These are phyloP conservation scores for Penicillium waksmanii DNA, from an alignment of 495 filamentous ascomycete genomes.

Conservation along the genomic window DNA sequence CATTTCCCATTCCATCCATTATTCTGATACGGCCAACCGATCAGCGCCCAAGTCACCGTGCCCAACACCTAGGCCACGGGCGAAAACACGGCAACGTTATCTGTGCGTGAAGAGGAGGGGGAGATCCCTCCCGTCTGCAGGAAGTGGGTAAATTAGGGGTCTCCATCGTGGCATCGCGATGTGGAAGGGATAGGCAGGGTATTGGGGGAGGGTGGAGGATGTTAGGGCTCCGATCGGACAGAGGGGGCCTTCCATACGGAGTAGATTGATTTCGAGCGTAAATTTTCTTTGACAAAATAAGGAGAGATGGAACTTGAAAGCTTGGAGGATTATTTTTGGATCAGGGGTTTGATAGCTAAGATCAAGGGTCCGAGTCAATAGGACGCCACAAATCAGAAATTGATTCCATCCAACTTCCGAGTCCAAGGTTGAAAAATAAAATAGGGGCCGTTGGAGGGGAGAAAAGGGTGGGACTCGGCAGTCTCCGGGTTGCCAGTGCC, in stretches of 20 bases:
- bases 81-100: slow-evolving; percentile 13
- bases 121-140: slow-evolving; percentile 17
- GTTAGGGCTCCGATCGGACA: slow-evolving; percentile 1
- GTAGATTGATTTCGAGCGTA: background rate
- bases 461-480: slow-evolving; percentile 21
- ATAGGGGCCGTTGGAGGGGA: background rate
- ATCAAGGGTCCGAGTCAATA: background rate
- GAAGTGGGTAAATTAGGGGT: slow-evolving; percentile 15
- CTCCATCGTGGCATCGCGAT: slow-evolving; percentile 10
- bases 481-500: slow-evolving; percentile 8
- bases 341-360: background rate
- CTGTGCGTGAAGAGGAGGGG: slow-evolving; percentile 11
- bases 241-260: background rate
- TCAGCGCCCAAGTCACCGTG: slow-evolving; percentile 15
- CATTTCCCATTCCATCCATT: background rate
- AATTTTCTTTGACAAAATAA: too few species aligned
- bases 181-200: slow-evolving; percentile 27
- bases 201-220: background rate
- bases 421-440: background rate
- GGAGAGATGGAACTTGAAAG: too few species aligned
- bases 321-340: background rate
- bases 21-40: slow-evolving; percentile 10
- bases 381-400: too few species aligned
- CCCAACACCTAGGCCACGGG: slow-evolving; percentile 16
- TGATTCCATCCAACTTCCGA: too few species aligned